Conservation (phyloP, 2,329 filamentous ascomycete species). For the Exophiala calicioides region DNA sequence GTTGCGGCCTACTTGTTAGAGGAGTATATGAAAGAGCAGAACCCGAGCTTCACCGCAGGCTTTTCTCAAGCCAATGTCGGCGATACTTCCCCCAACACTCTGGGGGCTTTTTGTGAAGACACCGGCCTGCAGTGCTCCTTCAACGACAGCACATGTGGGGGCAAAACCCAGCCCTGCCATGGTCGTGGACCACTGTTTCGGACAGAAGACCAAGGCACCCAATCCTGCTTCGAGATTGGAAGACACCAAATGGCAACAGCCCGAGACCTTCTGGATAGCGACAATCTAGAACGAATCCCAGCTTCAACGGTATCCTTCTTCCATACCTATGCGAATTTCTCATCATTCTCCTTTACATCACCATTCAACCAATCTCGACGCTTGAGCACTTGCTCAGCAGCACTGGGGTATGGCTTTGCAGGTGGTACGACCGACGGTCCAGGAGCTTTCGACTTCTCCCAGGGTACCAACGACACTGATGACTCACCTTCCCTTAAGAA, state of each 20-base stretch:
- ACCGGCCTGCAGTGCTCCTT: conserved; percentile 56
- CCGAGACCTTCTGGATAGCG: conserved; percentile 56
- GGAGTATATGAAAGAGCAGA: conserved; percentile 39
- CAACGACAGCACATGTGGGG: conserved; percentile 77
- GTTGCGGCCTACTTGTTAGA: conserved; percentile 86
- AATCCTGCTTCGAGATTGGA: conserved; percentile 53
- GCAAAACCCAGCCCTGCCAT: conserved; percentile 46
- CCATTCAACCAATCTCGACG: conserved; percentile 64
- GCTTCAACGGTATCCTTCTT: conserved; percentile 74
- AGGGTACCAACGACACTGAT: conserved; percentile 61
- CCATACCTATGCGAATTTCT: conserved; percentile 83
- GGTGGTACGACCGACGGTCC: conserved; percentile 91
- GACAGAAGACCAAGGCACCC: conserved; percentile 47
- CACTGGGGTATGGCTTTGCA: conserved; percentile 88
- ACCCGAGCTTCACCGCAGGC: conserved; percentile 73
- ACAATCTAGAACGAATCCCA: conserved; percentile 50
- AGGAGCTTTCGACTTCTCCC: conserved; percentile 89
- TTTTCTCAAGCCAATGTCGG: conserved; percentile 92
- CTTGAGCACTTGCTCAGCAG: conserved; percentile 75
- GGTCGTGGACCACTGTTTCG: conserved; percentile 50
- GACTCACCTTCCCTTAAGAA: conserved; percentile 68
- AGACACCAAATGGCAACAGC: conserved; percentile 48
- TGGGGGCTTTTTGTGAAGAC: conserved; percentile 87
- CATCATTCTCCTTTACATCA: conserved; percentile 70
- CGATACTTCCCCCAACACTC: conserved; percentile 84